These are phyloP conservation scores for Ilyonectria destructans DNA, from an alignment of 2,329 filamentous ascomycete species.

Conservation along the genomic window DNA sequence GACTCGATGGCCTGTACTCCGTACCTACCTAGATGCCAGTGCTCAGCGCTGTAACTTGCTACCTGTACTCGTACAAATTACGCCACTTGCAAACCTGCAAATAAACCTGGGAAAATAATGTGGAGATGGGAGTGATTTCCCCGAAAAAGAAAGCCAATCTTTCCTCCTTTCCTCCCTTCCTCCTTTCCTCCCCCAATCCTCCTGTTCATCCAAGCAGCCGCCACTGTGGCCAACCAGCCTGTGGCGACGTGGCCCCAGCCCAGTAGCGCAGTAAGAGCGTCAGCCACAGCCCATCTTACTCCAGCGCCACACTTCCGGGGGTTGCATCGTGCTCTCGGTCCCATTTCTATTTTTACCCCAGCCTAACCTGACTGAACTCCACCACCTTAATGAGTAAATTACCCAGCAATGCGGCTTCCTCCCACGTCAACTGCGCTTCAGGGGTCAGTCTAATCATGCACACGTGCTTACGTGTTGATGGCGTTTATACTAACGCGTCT, in stretches of 20 bases:
- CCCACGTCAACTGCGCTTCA: background rate
- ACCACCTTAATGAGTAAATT: background rate
- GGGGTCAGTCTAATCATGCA: background rate
- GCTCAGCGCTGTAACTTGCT: no score
- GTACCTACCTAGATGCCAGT: background rate
- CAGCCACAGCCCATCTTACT: background rate
- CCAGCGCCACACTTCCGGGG: constrained; percentile 10
- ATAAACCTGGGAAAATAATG: constrained; percentile 1
- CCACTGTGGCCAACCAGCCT: constrained; percentile 3
- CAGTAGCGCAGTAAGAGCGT: background rate
- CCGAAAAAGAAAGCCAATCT: no score
- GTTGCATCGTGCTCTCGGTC: background rate
- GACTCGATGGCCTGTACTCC: background rate
- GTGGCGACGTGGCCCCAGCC: constrained; percentile 43
- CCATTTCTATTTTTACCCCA: constrained; percentile 1
- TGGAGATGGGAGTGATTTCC: constrained; percentile 11
- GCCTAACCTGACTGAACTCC: background rate
- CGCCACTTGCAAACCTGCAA: background rate
- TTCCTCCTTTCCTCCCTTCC: no score
- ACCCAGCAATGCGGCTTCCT: background rate
- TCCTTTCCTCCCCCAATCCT: no score
- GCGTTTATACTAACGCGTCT: background rate
- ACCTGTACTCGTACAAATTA: no score
- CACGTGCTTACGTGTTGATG: background rate
- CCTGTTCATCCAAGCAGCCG: no score